Base-by-base conservation (phyloP, 208 protist genomes). In the Herpetomonas tarakana region DNA sequence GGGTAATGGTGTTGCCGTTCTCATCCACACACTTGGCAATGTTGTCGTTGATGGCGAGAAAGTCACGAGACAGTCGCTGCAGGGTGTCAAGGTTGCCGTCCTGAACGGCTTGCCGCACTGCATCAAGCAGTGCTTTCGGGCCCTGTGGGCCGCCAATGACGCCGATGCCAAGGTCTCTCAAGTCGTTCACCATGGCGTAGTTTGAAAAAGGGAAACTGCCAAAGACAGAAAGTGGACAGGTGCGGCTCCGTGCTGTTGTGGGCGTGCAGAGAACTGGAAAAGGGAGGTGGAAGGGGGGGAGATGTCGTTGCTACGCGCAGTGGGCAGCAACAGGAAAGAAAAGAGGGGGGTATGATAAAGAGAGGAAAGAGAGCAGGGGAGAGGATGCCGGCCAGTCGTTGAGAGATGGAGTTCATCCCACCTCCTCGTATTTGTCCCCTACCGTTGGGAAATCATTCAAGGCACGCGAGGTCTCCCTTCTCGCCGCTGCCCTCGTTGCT, bases 11-110 rank as follows among this genome's bases (percentile, higher is more conserved):
- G 71, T 96, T 94, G 53, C 86, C 86, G 58, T 75, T 87, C 44
- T 86, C 83, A 60, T 96, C 91, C 21, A 91, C 60, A 59, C 91
- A 96, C 53, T 96, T 96, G 12, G 62, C 30, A 2, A 93, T 73
- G 62, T 96, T 96, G 66, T 92, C 85, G 24, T 66, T 64, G 44
- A 94, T 64, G 31, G 70, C 59, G 16, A 94, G 62, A 65, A 96
- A 96, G 18, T 91, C 85, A n/a, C 72, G 74, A 2, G 68, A 63
- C 22, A 93, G 73, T 19, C 79, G 78, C 41, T 54, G 62, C 9
- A 96, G 69, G 6, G 74, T 78, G 52, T 94, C 83, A 24, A 96
- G 19, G 70, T 91, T 78, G 47, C 87, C 77, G 27, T 69, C 54
- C 18, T 74, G 52, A 7, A 92, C 83, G 9, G 88, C 91, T 3